Evolutionary conservation across 2,329 filamentous ascomycete species (phyloP).

Genomic region (Alternaria viburni): DNA sequence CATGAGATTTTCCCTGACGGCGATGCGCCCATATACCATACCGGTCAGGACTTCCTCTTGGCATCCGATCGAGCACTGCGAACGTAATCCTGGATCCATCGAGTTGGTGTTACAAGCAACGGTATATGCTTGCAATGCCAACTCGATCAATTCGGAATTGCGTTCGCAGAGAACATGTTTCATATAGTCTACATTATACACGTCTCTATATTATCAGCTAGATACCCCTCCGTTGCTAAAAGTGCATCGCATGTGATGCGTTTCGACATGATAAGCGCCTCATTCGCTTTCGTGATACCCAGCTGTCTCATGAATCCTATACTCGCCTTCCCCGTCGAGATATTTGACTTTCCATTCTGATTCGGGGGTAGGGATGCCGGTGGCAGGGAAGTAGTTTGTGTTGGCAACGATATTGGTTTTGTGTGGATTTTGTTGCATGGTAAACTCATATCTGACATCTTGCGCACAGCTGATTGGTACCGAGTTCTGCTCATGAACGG

Average conservation of each 20-base stretch:
- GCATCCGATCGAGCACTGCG: neutral
- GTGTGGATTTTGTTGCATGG: slow-evolving; percentile 1
- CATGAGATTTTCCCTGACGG: neutral
- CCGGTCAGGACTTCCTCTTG: neutral
- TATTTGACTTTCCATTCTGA: slow-evolving; percentile 5
- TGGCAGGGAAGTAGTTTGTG: slow-evolving; percentile 25
- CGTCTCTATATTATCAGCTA: neutral
- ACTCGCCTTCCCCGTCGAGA: slow-evolving; percentile 69
- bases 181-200: neutral
- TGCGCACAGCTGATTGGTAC: neutral
- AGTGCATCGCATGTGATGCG: slow-evolving; percentile 76
- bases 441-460: neutral
- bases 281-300: slow-evolving; percentile 82
- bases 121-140: neutral
- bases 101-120: neutral
- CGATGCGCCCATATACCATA: neutral
- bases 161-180: neutral
- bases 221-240: neutral
- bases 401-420: slow-evolving; percentile 15
- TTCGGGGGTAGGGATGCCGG: slow-evolving; percentile 10
- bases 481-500: neutral
- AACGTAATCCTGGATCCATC: neutral
- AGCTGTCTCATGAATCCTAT: slow-evolving; percentile 79
- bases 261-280: slow-evolving; percentile 90
- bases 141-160: neutral